A percentile compares a stretch with the other conserved stretches of the same genome.
Evolutionary conservation across 129 eudicot species (phyloP).

Genomic region (Deinandra increscens): DNA sequence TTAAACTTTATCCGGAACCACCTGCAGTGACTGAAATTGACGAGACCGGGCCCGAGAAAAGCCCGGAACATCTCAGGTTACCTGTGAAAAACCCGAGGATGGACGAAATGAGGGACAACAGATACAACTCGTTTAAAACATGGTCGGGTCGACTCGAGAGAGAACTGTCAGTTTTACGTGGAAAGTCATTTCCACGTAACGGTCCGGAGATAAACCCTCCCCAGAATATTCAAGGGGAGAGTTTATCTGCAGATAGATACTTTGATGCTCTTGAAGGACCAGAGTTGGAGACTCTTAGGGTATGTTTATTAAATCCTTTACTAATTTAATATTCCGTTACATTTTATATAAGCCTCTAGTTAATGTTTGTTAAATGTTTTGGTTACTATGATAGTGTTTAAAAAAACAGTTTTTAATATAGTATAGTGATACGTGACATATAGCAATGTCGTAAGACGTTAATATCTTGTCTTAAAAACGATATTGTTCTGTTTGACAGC

Average conservation of each 20-base stretch:
- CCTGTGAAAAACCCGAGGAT: slow-evolving; percentile 29
- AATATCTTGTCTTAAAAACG: no score
- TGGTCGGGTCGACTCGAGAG: slow-evolving; percentile 88
- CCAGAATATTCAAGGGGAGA: slow-evolving; percentile 35
- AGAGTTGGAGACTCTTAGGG: slow-evolving; percentile 81
- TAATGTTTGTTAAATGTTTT: no score
- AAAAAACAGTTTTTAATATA: no score
- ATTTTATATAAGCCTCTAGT: no score
- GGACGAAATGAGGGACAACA: slow-evolving; percentile 39
- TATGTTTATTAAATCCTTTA: slow-evolving; percentile 27
- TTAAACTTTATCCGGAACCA: slow-evolving; percentile 51
- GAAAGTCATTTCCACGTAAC: slow-evolving; percentile 31
- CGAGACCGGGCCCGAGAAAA: slow-evolving; percentile 23
- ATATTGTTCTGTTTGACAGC: slow-evolving; percentile 41
- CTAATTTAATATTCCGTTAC: no score
- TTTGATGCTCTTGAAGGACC: slow-evolving; percentile 93
- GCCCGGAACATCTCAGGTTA: slow-evolving; percentile 17
- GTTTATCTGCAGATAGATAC: slow-evolving; percentile 69
- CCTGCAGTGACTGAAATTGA: slow-evolving; percentile 35
- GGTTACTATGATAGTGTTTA: no score
- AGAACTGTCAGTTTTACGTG: slow-evolving; percentile 63
- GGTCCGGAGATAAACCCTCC: slow-evolving; percentile 35
- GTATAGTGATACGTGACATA: no score
- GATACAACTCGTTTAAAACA: slow-evolving; percentile 83
- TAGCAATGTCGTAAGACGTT: no score